A percentile compares a stretch with the other conserved stretches of the same genome.
phyloP scores from a whole-genome alignment of 331 rosid genomes.

The Telfairia occidentalis region DNA sequence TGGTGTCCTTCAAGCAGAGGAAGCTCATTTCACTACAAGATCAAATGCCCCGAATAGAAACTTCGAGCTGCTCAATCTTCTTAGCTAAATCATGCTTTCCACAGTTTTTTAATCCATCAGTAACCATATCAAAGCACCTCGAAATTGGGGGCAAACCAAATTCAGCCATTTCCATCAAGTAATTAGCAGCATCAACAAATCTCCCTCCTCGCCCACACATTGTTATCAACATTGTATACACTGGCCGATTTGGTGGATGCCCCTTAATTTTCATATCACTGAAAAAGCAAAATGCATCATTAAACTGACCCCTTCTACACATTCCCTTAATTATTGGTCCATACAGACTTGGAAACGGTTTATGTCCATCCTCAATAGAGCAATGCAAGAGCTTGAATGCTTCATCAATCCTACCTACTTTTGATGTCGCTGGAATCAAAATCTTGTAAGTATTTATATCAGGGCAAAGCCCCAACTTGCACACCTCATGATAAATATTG shows the following conservation, averaged over 20 bases:
- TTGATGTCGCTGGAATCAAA: slow-evolving; percentile 53
- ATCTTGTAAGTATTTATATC: slow-evolving; percentile 71
- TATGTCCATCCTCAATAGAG: slow-evolving; percentile 57
- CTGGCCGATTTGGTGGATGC: slow-evolving; percentile 87
- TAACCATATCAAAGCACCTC: slow-evolving; percentile 72
- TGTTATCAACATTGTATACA: slow-evolving; percentile 79
- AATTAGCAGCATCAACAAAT: slow-evolving; percentile 71
- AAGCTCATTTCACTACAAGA: neutral
- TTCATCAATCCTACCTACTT: slow-evolving; percentile 50
- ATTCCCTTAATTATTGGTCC: slow-evolving; percentile 66
- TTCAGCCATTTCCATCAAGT: slow-evolving; percentile 74
- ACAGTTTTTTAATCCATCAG: slow-evolving; percentile 78
- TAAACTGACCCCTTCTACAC: slow-evolving; percentile 70
- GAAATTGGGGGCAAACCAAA: slow-evolving; percentile 67
- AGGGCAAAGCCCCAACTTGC: slow-evolving; percentile 48
- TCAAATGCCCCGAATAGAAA: slow-evolving; percentile 47
- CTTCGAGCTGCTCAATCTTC: slow-evolving; percentile 64
- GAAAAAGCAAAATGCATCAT: slow-evolving; percentile 81
- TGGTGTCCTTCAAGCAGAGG: neutral
- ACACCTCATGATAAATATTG: slow-evolving; percentile 40
- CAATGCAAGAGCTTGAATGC: slow-evolving; percentile 56
- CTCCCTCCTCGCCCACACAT: slow-evolving; percentile 82
- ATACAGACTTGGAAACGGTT: slow-evolving; percentile 70
- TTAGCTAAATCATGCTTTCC: slow-evolving; percentile 83
- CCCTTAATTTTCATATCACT: slow-evolving; percentile 83